These are phyloP conservation scores for Leccinum subrobustum DNA, from an alignment of 1,284 basidiomycete genomes.

Conservation along the genomic window DNA sequence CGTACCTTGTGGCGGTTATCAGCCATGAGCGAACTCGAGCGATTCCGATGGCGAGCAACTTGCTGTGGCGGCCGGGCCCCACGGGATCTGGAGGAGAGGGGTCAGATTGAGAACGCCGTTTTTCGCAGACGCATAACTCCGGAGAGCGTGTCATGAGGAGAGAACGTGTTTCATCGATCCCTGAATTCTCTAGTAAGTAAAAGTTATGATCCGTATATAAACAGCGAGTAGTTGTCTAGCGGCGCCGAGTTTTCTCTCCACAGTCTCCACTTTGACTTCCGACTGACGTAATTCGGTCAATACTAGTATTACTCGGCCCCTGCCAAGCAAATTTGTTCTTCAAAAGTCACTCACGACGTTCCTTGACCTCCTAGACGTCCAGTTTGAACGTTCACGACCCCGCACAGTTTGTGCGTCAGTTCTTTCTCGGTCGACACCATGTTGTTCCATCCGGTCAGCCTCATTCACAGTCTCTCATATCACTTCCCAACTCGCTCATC, in stretches of 20 bases:
- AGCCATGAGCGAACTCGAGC: not conserved
- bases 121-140: slow-evolving; percentile 6
- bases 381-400: slow-evolving; percentile 7
- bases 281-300: slow-evolving; percentile 17
- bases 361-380: not conserved
- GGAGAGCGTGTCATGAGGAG: slow-evolving; percentile 10
- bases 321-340: not conserved
- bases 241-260: not conserved
- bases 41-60: not conserved
- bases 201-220: not conserved
- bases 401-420: not conserved
- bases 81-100: not conserved
- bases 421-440: slow-evolving; percentile 12
- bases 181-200: not conserved
- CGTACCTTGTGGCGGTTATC: not conserved
- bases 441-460: slow-evolving; percentile 31
- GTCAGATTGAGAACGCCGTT: not conserved
- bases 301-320: slow-evolving; percentile 2
- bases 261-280: not conserved
- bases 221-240: not conserved
- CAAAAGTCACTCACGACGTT: slow-evolving; percentile 7
- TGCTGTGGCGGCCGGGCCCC: not conserved
- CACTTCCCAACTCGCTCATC: not conserved
- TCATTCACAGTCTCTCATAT: not conserved
- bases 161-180: slow-evolving; percentile 8